Base-by-base conservation (phyloP, 495 filamentous ascomycete species). In the Penicillium coffeae region DNA sequence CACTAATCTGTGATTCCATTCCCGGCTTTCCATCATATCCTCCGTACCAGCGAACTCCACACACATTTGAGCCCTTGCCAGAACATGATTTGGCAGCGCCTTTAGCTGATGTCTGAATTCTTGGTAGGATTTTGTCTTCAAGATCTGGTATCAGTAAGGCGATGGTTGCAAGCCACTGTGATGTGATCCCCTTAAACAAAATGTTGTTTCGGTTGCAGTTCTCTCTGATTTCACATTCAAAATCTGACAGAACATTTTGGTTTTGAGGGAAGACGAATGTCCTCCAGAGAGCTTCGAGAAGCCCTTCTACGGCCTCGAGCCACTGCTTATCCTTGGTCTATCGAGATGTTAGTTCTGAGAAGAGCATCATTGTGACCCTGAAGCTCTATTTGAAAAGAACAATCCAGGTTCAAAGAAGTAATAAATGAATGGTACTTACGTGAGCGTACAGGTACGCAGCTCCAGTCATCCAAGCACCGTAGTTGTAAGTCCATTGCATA, bases 381-480 rank as follows among this genome's bases (percentile, higher is more conserved):
- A n/a, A n/a, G n/a, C n/a, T n/a, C n/a, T n/a, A n/a, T n/a, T n/a
- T n/a, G n/a, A n/a, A n/a, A n/a, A n/a, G n/a, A n/a, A n/a, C n/a
- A n/a, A n/a, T n/a, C n/a, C n/a, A n/a, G n/a, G n/a, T n/a, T n/a
- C n/a, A n/a, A n/a, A n/a, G n/a, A n/a, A n/a, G n/a, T n/a, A n/a
- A n/a, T n/a, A n/a, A n/a, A n/a, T n/a, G n/a, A n/a, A n/a, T 41
- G 7, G 12, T 41, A 63, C 76, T 50, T 59, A 78, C 76, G 54
- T 74, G 53, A 58, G 88, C 88, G 68, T 84, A 88, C 83, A 89
- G 86, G 51, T 72, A 75, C 0, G 85, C 83, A 0, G 85, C 78
- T 3, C 88, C 88, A 35, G 76, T 77, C 22, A 90, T 65, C 55
- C 76, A 86, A 21, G 86, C 76, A 34, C 85, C 87, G 20, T 82